Evolutionary conservation across 805 yeast genomes (phyloP).

Genomic region (Saccharomycopsis olivae): DNA sequence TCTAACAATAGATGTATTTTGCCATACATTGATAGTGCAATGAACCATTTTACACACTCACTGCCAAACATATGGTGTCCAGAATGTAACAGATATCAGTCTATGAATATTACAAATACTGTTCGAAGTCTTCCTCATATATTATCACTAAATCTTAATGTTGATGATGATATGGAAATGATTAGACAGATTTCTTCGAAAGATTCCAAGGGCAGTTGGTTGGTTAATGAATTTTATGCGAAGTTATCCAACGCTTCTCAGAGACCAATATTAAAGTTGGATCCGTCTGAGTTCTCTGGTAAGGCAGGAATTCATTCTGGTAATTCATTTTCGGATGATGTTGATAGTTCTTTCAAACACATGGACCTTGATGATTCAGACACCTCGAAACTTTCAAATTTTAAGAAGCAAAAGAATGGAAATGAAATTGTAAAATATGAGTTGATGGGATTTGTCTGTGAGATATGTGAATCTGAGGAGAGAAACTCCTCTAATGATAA

Average conservation of each 20-base stretch:
- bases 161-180: conserved; percentile 44
- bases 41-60: conserved; percentile 33
- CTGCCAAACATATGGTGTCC: conserved; percentile 45
- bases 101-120: conserved; percentile 41
- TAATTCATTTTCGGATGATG: not conserved
- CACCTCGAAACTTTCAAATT: too few relatives aligned
- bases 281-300: conserved; percentile 21
- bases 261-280: conserved; percentile 28
- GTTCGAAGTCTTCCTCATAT: conserved; percentile 55
- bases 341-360: not conserved
- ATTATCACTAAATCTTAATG: conserved; percentile 47
- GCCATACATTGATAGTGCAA: conserved; percentile 50
- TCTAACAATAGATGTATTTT: conserved; percentile 28
- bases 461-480: conserved; percentile 36
- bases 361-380: not conserved
- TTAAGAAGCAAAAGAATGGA: conserved; percentile 4
- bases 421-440: conserved; percentile 39
- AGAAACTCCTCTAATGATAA: conserved; percentile 41
- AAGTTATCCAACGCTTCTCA: conserved; percentile 26
- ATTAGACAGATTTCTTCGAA: conserved; percentile 27
- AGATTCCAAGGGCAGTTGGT: conserved; percentile 32
- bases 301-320: too few relatives aligned
- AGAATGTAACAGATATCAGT: conserved; percentile 39
- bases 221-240: conserved; percentile 50
- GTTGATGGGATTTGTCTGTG: conserved; percentile 60